Evolutionary conservation across 495 filamentous ascomycete species (phyloP).

Genomic region (Aspergillus biplanus): DNA sequence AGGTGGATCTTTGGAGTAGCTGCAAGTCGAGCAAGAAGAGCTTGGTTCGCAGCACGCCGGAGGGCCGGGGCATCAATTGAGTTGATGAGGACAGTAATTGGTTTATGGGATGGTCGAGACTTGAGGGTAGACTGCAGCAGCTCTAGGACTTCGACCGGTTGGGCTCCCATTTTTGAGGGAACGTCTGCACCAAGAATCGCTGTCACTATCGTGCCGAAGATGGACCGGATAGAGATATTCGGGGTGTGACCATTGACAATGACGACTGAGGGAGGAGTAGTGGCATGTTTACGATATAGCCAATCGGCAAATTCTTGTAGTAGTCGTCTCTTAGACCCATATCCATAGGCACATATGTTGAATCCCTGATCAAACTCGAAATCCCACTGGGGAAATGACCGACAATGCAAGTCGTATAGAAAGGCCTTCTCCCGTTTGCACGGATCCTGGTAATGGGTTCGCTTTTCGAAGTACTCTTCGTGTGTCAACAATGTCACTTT

Average conservation of each 20-base stretch:
- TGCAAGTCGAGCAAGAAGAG: slow-evolving; percentile 74
- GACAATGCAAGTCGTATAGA: slow-evolving; percentile 73
- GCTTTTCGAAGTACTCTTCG: slow-evolving; percentile 83
- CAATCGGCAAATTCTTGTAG: slow-evolving; percentile 77
- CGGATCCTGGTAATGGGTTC: slow-evolving; percentile 67
- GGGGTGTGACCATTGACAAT: slow-evolving; percentile 88
- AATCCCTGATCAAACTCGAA: slow-evolving; percentile 91
- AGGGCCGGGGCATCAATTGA: slow-evolving; percentile 81
- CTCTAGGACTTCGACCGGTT: slow-evolving; percentile 67
- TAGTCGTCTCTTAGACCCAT: slow-evolving; percentile 82
- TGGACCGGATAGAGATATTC: slow-evolving; percentile 74
- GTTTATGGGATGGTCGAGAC: slow-evolving; percentile 41
- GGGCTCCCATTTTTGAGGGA: slow-evolving; percentile 59
- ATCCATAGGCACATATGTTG: slow-evolving; percentile 90
- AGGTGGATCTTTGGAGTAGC: slow-evolving; percentile 74
- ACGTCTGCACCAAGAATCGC: slow-evolving; percentile 62
- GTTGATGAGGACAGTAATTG: slow-evolving; percentile 76
- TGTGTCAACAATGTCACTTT: slow-evolving; percentile 79
- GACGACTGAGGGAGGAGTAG: slow-evolving; percentile 63
- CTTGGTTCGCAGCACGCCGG: slow-evolving; percentile 69
- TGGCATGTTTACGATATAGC: slow-evolving; percentile 54
- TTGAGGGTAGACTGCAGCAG: slow-evolving; percentile 63
- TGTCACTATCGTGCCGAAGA: slow-evolving; percentile 73
- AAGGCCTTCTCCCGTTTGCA: slow-evolving; percentile 72
- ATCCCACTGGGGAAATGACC: slow-evolving; percentile 86